Base-by-base conservation (phyloP, 257 asterid genomes). In the Pogostemon cablin region DNA sequence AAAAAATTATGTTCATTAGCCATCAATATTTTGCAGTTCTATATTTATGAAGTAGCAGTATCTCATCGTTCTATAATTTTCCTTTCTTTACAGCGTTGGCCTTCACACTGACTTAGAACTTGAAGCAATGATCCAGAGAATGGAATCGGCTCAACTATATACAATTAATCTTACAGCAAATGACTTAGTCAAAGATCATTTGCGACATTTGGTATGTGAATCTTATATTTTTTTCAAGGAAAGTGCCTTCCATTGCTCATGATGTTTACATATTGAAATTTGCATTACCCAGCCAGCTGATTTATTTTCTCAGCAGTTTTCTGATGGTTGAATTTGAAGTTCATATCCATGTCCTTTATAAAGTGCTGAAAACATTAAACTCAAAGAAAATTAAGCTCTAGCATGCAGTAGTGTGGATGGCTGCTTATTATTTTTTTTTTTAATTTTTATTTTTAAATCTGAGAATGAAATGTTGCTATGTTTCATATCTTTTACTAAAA, bases 101-200 rank as follows among this genome's bases (percentile, higher is more conserved):
- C 93, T 89, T 80, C 95, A 89, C 81, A 84, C 82, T 42, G 81
- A 81, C 71, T 68, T 77, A 61, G 95, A 91, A 83, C 90, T 91
- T 68, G 90, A 82, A 70, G 85, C 75, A 44, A 86, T 91, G 97
- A 43, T 89, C 75, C 71, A 70, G 50, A 84, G 88, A 65, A 81
- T 91, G 95, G 72, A 81, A 80, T 78, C 86, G 17, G 82, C 86
- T 61, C 81, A 78, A 73, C 83, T 89, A 57, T 77, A 69, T 47
- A 91, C 97, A 78, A 74, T 86, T 60, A 81, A 91, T 78, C 91
- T 89, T 50, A 86, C 97, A 37, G 79, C 87, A 71, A 89, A 91
- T 81, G 96, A 91, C 84, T 80, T 91, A 85, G 96, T 89, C 84
- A 89, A 91, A 82, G 97, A 91, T 83, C 96, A 91, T 78, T 85